Percentiles rank a stretch among this genome's conserved stretches.
Conservation (phyloP, 495 filamentous ascomycete species). For the Aspergillus hancockii region DNA sequence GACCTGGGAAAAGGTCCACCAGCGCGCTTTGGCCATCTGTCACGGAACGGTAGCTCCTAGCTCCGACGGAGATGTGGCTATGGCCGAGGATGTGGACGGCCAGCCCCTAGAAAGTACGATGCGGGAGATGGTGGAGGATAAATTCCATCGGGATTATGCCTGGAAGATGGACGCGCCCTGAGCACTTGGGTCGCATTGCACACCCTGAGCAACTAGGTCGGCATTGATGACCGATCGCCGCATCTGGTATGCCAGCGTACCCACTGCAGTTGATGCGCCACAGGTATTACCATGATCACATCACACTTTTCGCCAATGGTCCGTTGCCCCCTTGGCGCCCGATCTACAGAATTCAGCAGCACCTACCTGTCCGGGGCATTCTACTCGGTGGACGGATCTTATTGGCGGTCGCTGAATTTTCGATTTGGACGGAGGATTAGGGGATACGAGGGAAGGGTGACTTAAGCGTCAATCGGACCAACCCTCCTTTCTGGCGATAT, state of each 20-base stretch:
- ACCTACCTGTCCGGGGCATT: background rate
- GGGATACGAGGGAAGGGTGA: background rate
- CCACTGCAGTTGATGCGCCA: background rate
- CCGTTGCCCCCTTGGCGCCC: background rate
- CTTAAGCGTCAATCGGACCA: background rate
- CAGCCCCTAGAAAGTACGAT: slow-evolving; percentile 60
- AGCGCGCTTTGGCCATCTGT: slow-evolving; percentile 65
- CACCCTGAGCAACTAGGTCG: background rate
- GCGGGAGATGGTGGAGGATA: slow-evolving; percentile 60
- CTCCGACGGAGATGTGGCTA: slow-evolving; percentile 47
- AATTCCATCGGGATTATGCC: slow-evolving; percentile 38
- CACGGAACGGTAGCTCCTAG: slow-evolving; percentile 40
- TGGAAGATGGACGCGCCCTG: slow-evolving; percentile 45
- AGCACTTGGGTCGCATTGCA: slow-evolving; percentile 10
- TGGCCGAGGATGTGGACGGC: slow-evolving; percentile 34
- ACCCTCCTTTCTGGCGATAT: background rate
- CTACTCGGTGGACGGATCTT: background rate
- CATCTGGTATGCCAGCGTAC: background rate
- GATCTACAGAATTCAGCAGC: background rate
- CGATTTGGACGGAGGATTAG: background rate
- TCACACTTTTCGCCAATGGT: background rate
- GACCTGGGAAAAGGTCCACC: slow-evolving; percentile 72
- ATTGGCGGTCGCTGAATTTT: background rate
- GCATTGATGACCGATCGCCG: background rate
- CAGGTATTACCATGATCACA: background rate